These are phyloP conservation scores for Teratosphaeria epicoccoides DNA, from an alignment of 2,329 filamentous ascomycete genomes.

Conservation along the genomic window DNA sequence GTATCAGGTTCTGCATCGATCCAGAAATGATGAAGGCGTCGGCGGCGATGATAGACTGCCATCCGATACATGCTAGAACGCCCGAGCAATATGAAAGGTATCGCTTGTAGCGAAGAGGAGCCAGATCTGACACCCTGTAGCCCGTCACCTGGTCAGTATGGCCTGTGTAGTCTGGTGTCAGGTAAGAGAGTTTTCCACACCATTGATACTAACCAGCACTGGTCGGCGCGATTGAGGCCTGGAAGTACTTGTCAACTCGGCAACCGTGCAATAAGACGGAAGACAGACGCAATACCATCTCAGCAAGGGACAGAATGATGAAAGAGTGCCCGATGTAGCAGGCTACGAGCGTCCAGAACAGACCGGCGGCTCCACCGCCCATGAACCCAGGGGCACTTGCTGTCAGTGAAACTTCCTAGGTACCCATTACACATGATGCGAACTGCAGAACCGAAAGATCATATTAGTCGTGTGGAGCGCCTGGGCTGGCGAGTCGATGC, in stretches of 20 bases:
- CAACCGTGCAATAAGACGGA: background rate
- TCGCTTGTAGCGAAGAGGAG: slow-evolving; percentile 31
- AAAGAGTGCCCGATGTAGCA: slow-evolving; percentile 21
- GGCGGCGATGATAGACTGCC: slow-evolving; percentile 32
- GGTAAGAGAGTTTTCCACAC: background rate
- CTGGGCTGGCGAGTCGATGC: background rate
- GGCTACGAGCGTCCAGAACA: slow-evolving; percentile 23
- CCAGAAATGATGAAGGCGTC: background rate
- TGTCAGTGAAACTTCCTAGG: slow-evolving; percentile 37
- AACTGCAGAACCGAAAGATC: slow-evolving; percentile 25
- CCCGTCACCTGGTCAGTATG: slow-evolving; percentile 4
- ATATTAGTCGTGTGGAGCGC: background rate
- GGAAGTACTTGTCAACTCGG: background rate
- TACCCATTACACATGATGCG: slow-evolving; percentile 40
- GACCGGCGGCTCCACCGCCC: slow-evolving; percentile 19
- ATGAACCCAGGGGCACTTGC: slow-evolving; percentile 15
- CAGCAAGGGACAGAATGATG: slow-evolving; percentile 25
- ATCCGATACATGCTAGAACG: slow-evolving; percentile 25
- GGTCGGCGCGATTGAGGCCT: slow-evolving; percentile 21
- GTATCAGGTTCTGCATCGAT: slow-evolving; percentile 34
- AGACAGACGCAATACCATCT: slow-evolving; percentile 14
- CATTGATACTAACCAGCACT: slow-evolving; percentile 21
- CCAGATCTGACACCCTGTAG: slow-evolving; percentile 31
- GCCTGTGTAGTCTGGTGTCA: background rate
- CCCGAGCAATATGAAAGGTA: slow-evolving; percentile 36